These are phyloP conservation scores for Juglanconis oblonga DNA, from an alignment of 2,329 filamentous ascomycete species.

Conservation along the genomic window DNA sequence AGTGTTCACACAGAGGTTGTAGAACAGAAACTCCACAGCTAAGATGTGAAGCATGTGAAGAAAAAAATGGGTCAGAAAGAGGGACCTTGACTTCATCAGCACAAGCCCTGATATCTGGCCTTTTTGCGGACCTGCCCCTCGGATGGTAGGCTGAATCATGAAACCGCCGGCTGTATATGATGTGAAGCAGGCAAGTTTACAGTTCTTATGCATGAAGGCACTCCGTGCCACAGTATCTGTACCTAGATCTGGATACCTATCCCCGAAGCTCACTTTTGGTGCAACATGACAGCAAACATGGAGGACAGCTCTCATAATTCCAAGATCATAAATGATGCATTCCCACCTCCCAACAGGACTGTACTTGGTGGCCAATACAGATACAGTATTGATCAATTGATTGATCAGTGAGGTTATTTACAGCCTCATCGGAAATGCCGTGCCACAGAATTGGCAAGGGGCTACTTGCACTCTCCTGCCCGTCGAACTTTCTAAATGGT, in stretches of 20 bases:
- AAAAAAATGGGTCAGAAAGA: no score
- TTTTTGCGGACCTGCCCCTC: no score
- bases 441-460: background rate
- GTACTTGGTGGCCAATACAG: background rate
- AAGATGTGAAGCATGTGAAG: no score
- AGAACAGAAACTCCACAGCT: no score
- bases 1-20: no score
- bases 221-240: background rate
- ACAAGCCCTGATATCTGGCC: no score
- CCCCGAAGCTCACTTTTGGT: background rate
- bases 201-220: background rate
- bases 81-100: no score
- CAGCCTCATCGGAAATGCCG: background rate
- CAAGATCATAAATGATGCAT: background rate
- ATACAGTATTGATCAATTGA: background rate
- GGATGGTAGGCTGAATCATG: background rate
- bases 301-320: background rate
- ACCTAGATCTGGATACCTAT: background rate
- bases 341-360: no score
- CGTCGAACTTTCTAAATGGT: conserved; percentile 17
- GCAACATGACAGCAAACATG: background rate
- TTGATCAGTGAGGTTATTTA: background rate
- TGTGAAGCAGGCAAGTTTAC: background rate
- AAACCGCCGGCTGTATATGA: background rate
- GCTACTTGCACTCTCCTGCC: background rate